Base-by-base conservation (phyloP, 2,329 filamentous ascomycete species). In the Colletotrichum falcatum region DNA sequence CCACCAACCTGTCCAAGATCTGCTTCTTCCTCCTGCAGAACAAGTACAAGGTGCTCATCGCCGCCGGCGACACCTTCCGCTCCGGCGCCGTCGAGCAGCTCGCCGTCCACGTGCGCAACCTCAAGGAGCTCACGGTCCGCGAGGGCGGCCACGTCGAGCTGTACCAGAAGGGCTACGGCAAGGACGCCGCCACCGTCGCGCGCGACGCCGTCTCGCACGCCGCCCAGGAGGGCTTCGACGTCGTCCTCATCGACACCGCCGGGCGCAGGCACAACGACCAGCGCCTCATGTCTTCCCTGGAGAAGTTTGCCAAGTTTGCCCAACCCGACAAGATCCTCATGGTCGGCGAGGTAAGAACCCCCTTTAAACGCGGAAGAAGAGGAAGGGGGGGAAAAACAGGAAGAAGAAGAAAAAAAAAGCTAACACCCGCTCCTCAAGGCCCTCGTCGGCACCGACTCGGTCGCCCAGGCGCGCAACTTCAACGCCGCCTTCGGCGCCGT, bases 321-420 rank as follows among this genome's bases (percentile, higher is more conserved):
- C 90, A 95, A 74, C 97, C 97, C 0, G 95, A 99, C 82, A 98
- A 99, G 86, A 98, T 99, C 74, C 90, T 99, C 79, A 98, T 99
- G 95, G 96, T 99, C 73, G 88, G 86, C 76, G 86, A 88, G 80
- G 83, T 84, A 79, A 64, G 79, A 72, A 28, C 11, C 9, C 5
- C 35, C 48, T 42, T 49, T 3, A 28, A 26, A 26, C 44, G 1
- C n/a, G 44, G 49, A 59, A 58, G 37, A 70, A 42, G 23, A 48
- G 44, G 49, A 59, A 58, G 37, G 67, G 20, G 23, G 26, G 44
- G 49, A 59, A 58, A 33, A 70, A 42, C n/a, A 48, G n/a, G n/a
- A n/a, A n/a, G n/a, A n/a, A 48, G 9, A 46, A 48, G 12, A 26
- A 18, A 14, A 39, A 49, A 9, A 30, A 51, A 30, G 33, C 61